Conservation (phyloP, 2,329 filamentous ascomycete genomes). For the Macrophomina pseudophaseolina region DNA sequence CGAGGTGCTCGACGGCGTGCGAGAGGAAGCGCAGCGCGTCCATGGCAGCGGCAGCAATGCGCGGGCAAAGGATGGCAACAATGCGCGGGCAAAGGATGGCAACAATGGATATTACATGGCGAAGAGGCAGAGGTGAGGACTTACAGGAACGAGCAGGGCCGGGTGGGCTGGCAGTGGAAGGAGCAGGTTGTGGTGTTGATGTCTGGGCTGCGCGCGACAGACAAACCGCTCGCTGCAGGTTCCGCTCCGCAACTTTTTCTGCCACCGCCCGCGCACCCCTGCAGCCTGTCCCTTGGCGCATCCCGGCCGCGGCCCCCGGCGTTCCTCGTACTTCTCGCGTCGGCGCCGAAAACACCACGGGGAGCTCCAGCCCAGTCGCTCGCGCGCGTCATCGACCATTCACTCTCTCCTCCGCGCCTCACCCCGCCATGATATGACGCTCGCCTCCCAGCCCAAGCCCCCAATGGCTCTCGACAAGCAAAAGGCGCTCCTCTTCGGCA, state of each 20-base stretch:
- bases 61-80: background rate
- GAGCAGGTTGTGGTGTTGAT: background rate
- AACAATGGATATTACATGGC: background rate
- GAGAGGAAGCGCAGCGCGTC: background rate
- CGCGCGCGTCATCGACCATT: background rate
- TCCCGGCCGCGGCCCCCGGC: background rate
- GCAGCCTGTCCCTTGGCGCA: background rate
- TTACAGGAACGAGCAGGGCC: conserved; percentile 5
- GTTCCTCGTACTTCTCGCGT: too few relatives aligned
- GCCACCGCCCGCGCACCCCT: conserved; percentile 11
- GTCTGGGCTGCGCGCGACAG: conserved; percentile 1
- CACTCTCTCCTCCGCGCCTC: background rate
- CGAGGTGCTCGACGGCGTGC: background rate
- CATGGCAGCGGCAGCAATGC: background rate
- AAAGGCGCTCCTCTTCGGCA: conserved; percentile 72
- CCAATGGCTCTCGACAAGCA: conserved; percentile 61
- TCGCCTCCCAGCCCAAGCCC: conserved; percentile 5
- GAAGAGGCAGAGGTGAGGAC: background rate
- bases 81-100: background rate
- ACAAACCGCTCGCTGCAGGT: background rate
- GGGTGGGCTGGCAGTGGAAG: background rate
- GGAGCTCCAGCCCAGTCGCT: background rate
- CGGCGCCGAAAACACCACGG: conserved; percentile 21
- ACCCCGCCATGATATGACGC: conserved; percentile 19
- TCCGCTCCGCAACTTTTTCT: conserved; percentile 24